Conservation (phyloP, 176 grass and related monocot genomes). For the Carex parvula region DNA sequence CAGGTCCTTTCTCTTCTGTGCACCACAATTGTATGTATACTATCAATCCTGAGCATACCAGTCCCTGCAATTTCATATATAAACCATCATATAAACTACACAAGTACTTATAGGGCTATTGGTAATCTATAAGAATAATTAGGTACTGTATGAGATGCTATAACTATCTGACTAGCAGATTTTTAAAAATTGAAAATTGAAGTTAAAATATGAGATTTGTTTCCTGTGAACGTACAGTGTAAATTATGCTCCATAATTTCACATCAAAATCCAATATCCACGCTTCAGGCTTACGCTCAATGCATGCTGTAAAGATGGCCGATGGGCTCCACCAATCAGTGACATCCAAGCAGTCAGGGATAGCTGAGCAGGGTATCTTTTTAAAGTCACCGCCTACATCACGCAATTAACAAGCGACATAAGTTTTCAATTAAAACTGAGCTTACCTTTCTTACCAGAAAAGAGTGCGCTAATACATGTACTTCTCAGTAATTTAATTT, state of each 20-base stretch:
- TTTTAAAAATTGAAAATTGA: background rate
- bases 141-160: background rate
- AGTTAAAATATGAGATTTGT: background rate
- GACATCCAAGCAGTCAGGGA: conserved; percentile 85
- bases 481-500: too few species aligned
- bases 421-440: background rate
- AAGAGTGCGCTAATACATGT: background rate
- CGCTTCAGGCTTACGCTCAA: conserved; percentile 42
- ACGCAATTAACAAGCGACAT: background rate
- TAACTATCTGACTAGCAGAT: background rate
- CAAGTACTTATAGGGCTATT: background rate
- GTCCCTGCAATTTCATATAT: conserved; percentile 36
- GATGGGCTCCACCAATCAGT: conserved; percentile 63
- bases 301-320: conserved; percentile 37
- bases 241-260: conserved; percentile 82
- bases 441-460: background rate
- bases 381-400: conserved; percentile 57
- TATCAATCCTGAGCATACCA: conserved; percentile 71
- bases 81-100: background rate
- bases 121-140: background rate
- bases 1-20: conserved; percentile 79
- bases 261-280: conserved; percentile 77
- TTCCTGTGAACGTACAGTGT: conserved; percentile 21
- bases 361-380: conserved; percentile 79
- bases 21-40: conserved; percentile 88